phyloP scores from a whole-genome alignment of 768 basidiomycete genomes.

The Pleurotus sapidus region DNA sequence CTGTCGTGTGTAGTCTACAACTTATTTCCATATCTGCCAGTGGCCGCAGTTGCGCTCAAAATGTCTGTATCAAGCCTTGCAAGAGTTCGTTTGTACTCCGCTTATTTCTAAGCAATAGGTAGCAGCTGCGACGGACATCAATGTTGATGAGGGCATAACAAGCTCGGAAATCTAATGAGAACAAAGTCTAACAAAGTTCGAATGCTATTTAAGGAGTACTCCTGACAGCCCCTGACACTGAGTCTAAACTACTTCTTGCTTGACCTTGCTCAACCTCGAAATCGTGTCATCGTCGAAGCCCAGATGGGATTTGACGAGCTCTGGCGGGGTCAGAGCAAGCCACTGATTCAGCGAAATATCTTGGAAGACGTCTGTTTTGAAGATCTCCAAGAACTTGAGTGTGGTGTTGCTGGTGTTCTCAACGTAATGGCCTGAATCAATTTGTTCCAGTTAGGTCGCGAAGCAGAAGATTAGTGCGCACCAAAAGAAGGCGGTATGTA shows the following conservation, averaged over 20 bases:
- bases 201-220: too few species aligned
- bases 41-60: too few species aligned
- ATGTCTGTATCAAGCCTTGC: too few species aligned
- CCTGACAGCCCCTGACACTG: too few species aligned
- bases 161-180: too few species aligned
- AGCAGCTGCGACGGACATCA: too few species aligned
- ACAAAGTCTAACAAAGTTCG: too few species aligned
- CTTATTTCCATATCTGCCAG: too few species aligned
- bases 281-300: slow-evolving; percentile 35
- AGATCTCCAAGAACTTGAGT: slow-evolving; percentile 45
- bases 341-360: slow-evolving; percentile 25
- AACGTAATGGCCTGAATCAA: slow-evolving; percentile 44
- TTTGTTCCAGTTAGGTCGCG: neutral
- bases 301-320: slow-evolving; percentile 42
- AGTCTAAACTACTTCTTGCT: slow-evolving; percentile 30
- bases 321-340: slow-evolving; percentile 44
- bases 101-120: too few species aligned
- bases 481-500: slow-evolving; percentile 35
- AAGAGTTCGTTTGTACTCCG: too few species aligned
- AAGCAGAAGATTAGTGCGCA: slow-evolving; percentile 10
- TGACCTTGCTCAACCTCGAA: slow-evolving; percentile 34
- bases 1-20: too few species aligned
- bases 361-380: slow-evolving; percentile 35
- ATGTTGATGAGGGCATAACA: too few species aligned
- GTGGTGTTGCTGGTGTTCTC: slow-evolving; percentile 53